A percentile compares a stretch with the other conserved stretches of the same genome.
phyloP scores from a whole-genome alignment of 2,329 filamentous ascomycete species.

The Exophiala bonariae region DNA sequence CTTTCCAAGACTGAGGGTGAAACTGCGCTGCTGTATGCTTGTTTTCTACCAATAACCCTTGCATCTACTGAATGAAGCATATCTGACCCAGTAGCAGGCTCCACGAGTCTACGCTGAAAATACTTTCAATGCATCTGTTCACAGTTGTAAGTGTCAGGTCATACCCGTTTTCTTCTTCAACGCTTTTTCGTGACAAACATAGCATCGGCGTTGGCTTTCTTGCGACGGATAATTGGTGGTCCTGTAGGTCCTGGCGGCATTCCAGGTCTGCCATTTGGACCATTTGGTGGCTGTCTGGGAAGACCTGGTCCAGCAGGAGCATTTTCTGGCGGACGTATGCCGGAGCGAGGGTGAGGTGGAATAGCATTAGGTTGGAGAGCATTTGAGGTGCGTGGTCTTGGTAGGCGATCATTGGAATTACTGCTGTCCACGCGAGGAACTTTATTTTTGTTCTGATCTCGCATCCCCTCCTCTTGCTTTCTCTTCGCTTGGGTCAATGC shows the following conservation, averaged over 20 bases:
- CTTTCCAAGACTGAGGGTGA: too few relatives aligned
- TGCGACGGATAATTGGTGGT: constrained; percentile 20
- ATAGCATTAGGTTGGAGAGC: not conserved
- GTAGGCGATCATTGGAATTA: not conserved
- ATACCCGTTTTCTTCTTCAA: too few relatives aligned
- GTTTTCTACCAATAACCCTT: too few relatives aligned
- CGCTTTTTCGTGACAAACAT: constrained; percentile 24
- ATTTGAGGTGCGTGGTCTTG: not conserved
- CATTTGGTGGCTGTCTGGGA: not conserved
- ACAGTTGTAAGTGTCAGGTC: too few relatives aligned
- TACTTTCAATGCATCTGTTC: too few relatives aligned
- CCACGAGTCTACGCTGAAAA: too few relatives aligned
- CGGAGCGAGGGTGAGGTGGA: constrained; percentile 1
- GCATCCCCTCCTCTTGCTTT: constrained; percentile 20
- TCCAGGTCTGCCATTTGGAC: constrained; percentile 3
- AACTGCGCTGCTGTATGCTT: too few relatives aligned
- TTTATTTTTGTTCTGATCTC: constrained; percentile 12
- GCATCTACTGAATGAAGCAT: too few relatives aligned
- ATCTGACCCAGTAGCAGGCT: too few relatives aligned
- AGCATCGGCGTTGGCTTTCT: constrained; percentile 22
- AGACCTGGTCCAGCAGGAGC: constrained; percentile 3
- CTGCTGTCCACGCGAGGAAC: constrained; percentile 8
- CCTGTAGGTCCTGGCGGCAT: constrained; percentile 1
- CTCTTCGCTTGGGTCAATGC: constrained; percentile 18
- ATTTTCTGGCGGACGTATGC: not conserved